Evolutionary conservation across 352 stramenopile genomes (phyloP), one percentile per base, ranked within the genome.

Genomic region (Thalassiosira exigua): DNA sequence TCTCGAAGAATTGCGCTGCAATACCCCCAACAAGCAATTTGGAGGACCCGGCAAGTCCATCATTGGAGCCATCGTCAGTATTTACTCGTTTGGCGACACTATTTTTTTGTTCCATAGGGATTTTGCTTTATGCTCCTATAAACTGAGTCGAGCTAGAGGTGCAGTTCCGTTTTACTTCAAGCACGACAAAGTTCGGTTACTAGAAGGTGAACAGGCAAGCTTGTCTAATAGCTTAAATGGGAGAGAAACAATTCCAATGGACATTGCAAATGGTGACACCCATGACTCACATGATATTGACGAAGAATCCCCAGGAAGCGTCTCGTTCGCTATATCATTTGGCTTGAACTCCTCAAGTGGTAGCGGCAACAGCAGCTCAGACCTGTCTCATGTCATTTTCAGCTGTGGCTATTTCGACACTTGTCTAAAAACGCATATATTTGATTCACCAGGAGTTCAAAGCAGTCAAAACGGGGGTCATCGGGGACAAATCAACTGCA

Each of bases 401-500:
- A 91, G 85, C 74, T 90, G 82, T 74, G 85, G 84, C 24, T 92
- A 92, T 69, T 91, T 87, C 69, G 86, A 94, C 68, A 69, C 91
- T 51, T 80, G 71, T 39, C 33, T 94, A 21, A 92, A 90, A 74
- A 70, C 90, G 12, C 85, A 92, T 68, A 80, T 78, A 4, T 52
- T 89, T 26, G 89, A 92, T 32, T 68, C 71, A 9, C 75, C 88
- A 5, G 78, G 87, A 56, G 53, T 92, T 1, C 65, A 88, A 27
- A 42, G 54, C 19, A 87, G 65, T 54, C 62, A 84, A 33, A 84
- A 70, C 56, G 89, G 89, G 41, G 79, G 86, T 1, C 89, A 94
- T 74, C 66, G 65, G 48, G 89, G 87, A 46, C 60, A 70, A 22
- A 91, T 94, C 58, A 89, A 78, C 70, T 92, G 87, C 67, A 62